A percentile compares a stretch with the other conserved stretches of the same genome.
phyloP scores from a whole-genome alignment of 2,329 filamentous ascomycete genomes.

The Trichoderma koningiopsis region DNA sequence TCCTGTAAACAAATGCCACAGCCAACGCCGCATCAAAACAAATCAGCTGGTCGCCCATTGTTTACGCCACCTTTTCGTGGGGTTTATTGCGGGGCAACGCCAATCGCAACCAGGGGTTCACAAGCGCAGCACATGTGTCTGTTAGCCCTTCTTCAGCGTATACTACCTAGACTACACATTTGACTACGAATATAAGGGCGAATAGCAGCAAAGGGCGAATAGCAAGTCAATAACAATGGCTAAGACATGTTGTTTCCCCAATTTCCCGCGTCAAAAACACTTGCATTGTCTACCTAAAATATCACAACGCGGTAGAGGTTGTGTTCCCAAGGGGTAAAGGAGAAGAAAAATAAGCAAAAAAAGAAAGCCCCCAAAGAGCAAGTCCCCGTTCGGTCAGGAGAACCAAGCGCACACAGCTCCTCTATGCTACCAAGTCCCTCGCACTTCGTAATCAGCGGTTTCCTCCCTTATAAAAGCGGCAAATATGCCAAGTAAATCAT shows the following conservation, averaged over 20 bases:
- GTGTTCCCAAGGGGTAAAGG: not conserved
- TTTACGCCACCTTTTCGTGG: slow-evolving; percentile 2
- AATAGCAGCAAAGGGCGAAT: not conserved
- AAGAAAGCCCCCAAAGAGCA: not conserved
- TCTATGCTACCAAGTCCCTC: not conserved
- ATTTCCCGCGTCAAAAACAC: not conserved
- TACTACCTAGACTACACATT: no score
- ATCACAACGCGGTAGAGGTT: not conserved
- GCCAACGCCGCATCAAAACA: slow-evolving; percentile 3
- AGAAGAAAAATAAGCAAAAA: not conserved
- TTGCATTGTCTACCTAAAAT: slow-evolving; percentile 13
- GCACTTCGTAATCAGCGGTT: not conserved
- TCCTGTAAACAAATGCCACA: not conserved
- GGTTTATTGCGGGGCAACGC: slow-evolving; percentile 17
- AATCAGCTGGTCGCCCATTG: not conserved
- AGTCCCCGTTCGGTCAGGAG: not conserved
- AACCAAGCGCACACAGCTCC: not conserved
- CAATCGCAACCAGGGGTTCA: not conserved
- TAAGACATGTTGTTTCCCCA: not conserved
- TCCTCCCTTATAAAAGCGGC: not conserved
- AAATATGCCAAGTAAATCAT: slow-evolving; percentile 18
- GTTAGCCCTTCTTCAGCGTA: slow-evolving; percentile 2
- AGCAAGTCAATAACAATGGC: not conserved
- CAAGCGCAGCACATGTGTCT: not conserved
- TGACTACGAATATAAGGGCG: no score